Evolutionary conservation across 202 grass and related monocot species (phyloP).

Genomic region (Musa balbisiana): DNA sequence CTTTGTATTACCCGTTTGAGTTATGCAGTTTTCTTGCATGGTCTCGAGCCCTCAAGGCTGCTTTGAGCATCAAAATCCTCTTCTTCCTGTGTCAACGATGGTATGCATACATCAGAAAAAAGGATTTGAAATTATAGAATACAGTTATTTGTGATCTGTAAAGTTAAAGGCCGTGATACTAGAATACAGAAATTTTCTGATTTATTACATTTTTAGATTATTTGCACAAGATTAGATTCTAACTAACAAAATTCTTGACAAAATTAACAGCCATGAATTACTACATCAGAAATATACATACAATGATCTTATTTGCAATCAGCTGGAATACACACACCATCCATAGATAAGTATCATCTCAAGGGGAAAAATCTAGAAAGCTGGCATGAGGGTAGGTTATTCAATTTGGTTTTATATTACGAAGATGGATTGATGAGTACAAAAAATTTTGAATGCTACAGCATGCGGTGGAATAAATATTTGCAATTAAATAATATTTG

Average conservation of each 20-base stretch:
- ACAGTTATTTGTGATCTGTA: neutral
- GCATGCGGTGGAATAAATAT: neutral
- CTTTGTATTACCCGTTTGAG: neutral
- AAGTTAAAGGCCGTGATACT: neutral
- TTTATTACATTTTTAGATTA: too few species aligned
- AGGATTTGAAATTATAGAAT: neutral
- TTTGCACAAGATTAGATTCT: too few species aligned
- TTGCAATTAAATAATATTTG: neutral
- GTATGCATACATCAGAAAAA: neutral
- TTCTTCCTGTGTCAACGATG: slow-evolving; percentile 34
- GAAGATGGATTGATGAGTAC: neutral
- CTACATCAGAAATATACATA: neutral
- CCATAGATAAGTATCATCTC: too few species aligned
- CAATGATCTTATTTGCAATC: too few species aligned
- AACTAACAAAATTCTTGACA: too few species aligned
- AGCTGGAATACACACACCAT: too few species aligned
- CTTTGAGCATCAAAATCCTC: slow-evolving; percentile 50
- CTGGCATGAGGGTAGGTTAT: neutral
- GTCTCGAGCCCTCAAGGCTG: slow-evolving; percentile 36
- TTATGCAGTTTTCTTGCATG: slow-evolving; percentile 52
- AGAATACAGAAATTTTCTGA: too few species aligned
- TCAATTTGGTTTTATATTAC: neutral
- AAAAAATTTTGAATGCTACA: neutral
- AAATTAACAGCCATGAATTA: too few species aligned
- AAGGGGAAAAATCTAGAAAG: too few species aligned